Percentiles rank a stretch among this genome's conserved stretches.
Conservation (phyloP, 2,329 filamentous ascomycete genomes). For the Lecanoromycetidae sp. region DNA sequence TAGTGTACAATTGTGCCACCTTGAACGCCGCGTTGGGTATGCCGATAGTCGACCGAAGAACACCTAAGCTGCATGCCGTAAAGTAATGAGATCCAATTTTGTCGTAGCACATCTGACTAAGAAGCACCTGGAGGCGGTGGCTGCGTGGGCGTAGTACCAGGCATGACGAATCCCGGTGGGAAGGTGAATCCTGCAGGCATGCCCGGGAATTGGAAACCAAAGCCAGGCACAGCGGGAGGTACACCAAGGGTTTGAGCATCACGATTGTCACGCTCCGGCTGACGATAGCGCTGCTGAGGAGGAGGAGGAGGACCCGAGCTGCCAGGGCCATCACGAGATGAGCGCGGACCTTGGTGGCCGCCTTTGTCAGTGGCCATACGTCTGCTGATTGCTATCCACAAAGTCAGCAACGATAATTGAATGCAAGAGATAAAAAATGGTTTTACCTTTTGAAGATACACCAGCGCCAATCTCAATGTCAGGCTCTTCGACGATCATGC, state of each 20-base stretch:
- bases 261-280: slow-evolving; percentile 27
- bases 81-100: neutral
- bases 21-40: neutral
- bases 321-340: slow-evolving; percentile 27
- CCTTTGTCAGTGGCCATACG: slow-evolving; percentile 40
- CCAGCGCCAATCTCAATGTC: slow-evolving; percentile 98
- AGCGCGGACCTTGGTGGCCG: slow-evolving; percentile 38
- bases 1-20: neutral
- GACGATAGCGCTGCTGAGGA: slow-evolving; percentile 24
- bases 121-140: slow-evolving; percentile 18
- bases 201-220: slow-evolving; percentile 36
- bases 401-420: neutral
- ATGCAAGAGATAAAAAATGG: neutral
- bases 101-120: neutral
- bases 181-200: slow-evolving; percentile 28
- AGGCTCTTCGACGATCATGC: slow-evolving; percentile 88
- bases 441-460: slow-evolving; percentile 75
- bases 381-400: slow-evolving; percentile 35
- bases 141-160: slow-evolving; percentile 14
- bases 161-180: slow-evolving; percentile 36
- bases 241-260: slow-evolving; percentile 36
- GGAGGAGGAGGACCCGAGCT: slow-evolving; percentile 24
- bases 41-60: neutral
- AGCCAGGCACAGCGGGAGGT: slow-evolving; percentile 42
- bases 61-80: neutral